These are phyloP conservation scores for Forsythia viridissima DNA, from an alignment of 257 asterid genomes.

Conservation along the genomic window DNA sequence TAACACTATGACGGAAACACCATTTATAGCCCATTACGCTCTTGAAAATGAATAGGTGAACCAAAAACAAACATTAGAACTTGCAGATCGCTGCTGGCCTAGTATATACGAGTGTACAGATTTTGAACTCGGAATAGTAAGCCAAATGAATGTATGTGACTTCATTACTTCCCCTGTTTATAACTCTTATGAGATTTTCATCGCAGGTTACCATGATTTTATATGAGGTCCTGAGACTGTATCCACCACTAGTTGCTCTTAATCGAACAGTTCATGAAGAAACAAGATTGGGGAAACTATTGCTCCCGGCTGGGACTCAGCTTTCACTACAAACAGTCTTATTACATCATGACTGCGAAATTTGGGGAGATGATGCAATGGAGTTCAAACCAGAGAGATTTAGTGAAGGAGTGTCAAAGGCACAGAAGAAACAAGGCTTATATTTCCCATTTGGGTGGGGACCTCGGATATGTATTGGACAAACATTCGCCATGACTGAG, in stretches of 20 bases:
- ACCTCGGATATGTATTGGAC: slow-evolving; percentile 40
- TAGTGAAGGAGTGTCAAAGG: slow-evolving; percentile 32
- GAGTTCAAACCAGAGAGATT: slow-evolving; percentile 44
- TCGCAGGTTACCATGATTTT: slow-evolving; percentile 32
- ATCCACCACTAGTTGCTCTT: slow-evolving; percentile 17
- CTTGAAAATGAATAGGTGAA: neutral
- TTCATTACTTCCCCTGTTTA: no score
- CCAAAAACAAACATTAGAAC: no score
- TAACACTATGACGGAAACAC: neutral
- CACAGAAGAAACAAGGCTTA: slow-evolving; percentile 21
- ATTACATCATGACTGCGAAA: slow-evolving; percentile 20
- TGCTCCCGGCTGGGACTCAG: slow-evolving; percentile 10
- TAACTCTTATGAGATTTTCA: neutral
- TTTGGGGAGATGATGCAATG: slow-evolving; percentile 46
- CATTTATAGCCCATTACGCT: neutral
- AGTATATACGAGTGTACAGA: neutral
- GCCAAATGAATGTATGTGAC: neutral
- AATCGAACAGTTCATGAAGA: slow-evolving; percentile 15
- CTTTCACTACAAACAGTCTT: neutral
- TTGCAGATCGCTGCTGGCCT: no score
- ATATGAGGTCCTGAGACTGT: slow-evolving; percentile 32
- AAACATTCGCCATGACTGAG: slow-evolving; percentile 42
- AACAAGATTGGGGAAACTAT: slow-evolving; percentile 21
- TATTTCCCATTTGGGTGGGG: slow-evolving; percentile 56
- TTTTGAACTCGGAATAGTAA: neutral